Conservation (phyloP, 805 yeast species). For the Allodekkera sacchari region DNA sequence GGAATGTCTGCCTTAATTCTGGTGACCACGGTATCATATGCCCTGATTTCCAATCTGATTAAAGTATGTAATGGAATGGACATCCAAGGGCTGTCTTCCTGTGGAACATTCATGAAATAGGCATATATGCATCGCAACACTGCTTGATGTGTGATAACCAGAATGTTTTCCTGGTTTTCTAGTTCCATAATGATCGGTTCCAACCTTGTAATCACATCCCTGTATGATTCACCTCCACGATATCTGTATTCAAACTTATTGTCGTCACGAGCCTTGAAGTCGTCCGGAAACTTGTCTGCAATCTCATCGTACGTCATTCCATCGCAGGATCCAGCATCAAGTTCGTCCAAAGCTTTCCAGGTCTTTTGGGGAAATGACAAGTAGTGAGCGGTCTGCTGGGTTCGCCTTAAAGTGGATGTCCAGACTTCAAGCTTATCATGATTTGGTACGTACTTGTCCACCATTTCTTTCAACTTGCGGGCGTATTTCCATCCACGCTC, state of each 20-base stretch:
- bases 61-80: slow-evolving; percentile 94
- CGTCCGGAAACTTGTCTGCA: slow-evolving; percentile 79
- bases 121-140: slow-evolving; percentile 95
- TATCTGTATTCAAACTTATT: slow-evolving; percentile 93
- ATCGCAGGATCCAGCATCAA: slow-evolving; percentile 97
- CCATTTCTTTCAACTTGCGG: slow-evolving; percentile 67
- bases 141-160: slow-evolving; percentile 96
- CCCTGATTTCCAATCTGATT: slow-evolving; percentile 91
- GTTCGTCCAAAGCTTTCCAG: slow-evolving; percentile 96
- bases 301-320: slow-evolving; percentile 95
- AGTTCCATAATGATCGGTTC: slow-evolving; percentile 98
- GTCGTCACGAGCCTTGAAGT: slow-evolving; percentile 91
- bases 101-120: slow-evolving; percentile 97
- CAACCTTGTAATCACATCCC: slow-evolving; percentile 88
- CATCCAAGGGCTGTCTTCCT: slow-evolving; percentile 98
- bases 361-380: slow-evolving; percentile 75
- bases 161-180: slow-evolving; percentile 92
- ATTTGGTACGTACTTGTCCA: slow-evolving; percentile 53
- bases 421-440: slow-evolving; percentile 74
- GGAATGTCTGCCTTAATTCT: slow-evolving; percentile 94
- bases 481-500: slow-evolving; percentile 84
- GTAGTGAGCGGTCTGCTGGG: slow-evolving; percentile 84
- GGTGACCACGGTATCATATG: slow-evolving; percentile 81
- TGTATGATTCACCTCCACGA: slow-evolving; percentile 94
- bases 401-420: slow-evolving; percentile 88